Conservation (phyloP, 768 basidiomycete genomes). For the Dacryopinax primogenitus region DNA sequence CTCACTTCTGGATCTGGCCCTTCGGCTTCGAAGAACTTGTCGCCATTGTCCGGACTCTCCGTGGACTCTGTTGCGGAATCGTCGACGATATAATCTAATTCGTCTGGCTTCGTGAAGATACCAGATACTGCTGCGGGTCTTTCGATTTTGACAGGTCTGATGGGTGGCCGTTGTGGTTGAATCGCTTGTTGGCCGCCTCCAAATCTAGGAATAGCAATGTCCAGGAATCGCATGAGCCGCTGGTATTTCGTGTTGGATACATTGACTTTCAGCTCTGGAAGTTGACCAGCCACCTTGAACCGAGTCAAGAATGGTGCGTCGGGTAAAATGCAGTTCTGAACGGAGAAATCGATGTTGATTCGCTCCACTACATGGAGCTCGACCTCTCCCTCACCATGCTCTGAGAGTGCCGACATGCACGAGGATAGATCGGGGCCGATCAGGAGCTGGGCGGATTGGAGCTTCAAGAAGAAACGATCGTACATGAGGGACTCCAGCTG, state of each 20-base stretch:
- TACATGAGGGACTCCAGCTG: slow-evolving; percentile 89
- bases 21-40: slow-evolving; percentile 55
- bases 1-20: slow-evolving; percentile 46
- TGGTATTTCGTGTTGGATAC: slow-evolving; percentile 85
- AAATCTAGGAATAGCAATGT: slow-evolving; percentile 78
- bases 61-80: slow-evolving; percentile 16
- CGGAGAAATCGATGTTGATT: slow-evolving; percentile 74
- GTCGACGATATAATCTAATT: slow-evolving; percentile 15
- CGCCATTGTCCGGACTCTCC: slow-evolving; percentile 19
- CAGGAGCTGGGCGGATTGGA: slow-evolving; percentile 66
- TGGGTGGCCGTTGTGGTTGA: not conserved
- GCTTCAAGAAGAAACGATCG: slow-evolving; percentile 68
- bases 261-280: slow-evolving; percentile 81
- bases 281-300: slow-evolving; percentile 79
- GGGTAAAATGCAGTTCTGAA: slow-evolving; percentile 88
- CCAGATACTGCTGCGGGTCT: not conserved
- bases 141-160: slow-evolving; percentile 16
- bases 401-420: slow-evolving; percentile 66
- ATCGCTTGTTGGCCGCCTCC: slow-evolving; percentile 21
- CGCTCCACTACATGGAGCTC: slow-evolving; percentile 81
- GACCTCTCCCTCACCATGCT: slow-evolving; percentile 34
- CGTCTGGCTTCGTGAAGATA: not conserved
- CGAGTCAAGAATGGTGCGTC: slow-evolving; percentile 66
- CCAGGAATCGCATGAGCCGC: slow-evolving; percentile 80
- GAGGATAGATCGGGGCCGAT: slow-evolving; percentile 62